Base-by-base conservation (phyloP, 352 stramenopile species). In the Pythium volutum region DNA sequence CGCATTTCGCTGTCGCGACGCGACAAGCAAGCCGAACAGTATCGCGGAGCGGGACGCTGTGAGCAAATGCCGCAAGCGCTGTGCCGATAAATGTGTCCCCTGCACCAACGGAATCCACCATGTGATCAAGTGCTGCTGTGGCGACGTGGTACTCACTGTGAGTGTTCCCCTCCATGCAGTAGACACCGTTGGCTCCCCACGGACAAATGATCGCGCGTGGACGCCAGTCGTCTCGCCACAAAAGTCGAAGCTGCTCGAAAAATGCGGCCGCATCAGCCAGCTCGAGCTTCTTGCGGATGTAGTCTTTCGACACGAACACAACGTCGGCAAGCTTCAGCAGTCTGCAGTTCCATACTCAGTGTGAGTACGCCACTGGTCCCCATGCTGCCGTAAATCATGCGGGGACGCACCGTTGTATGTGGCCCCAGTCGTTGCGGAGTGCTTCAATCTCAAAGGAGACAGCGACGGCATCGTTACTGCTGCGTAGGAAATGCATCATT, bases 301-400 rank as follows among this genome's bases (percentile, higher is more conserved):
- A 90, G 52, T 90, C 80, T 49, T 90, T 92, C 6, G 83, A 92
- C 38, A 86, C 66, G 61, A 90, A 92, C 14, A 76, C 79, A 43
- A 77, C 76, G 47, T 89, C 66, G 23, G 59, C 71, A 1, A 75
- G 29, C 14, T 64, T 66, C 29, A 73, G 66, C 25, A 92, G 33
- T 46, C 82, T 91, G n/a, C 0, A 27, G 38, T 23, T 25, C 38
- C 31, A 36, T 36, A 15, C 14, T 11, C 31, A 11, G 36, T 22
- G 36, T 18, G 14, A 43, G 36, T 6, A 43, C 18, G 36, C 18
- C 6, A 43, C 1, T 38, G 12, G 7, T 38, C 7, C 33, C 7
- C 7, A 38, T 7, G 33, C 33, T 38, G 33, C 33, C 33, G 12
- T 7, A 18, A 45, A 18, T 7, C 8, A n/a, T 7, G 9, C 16